Evolutionary conservation across 768 basidiomycete species (phyloP).

Genomic region (Suillus americanus): DNA sequence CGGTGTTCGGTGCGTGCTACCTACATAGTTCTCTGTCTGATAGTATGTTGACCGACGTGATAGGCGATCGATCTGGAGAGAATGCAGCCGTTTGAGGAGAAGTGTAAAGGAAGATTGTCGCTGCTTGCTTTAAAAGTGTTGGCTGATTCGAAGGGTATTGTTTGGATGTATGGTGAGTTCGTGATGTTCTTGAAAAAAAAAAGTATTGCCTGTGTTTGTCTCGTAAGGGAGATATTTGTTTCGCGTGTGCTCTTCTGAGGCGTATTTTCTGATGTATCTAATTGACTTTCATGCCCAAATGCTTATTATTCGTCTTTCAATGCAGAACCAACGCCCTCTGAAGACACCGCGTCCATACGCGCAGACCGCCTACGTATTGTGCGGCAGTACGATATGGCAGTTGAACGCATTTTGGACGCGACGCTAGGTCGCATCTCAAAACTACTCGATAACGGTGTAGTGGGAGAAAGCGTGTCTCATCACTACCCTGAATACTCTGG

Average conservation of each 20-base stretch:
- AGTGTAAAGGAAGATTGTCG: not conserved
- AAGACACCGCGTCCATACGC: conserved; percentile 21
- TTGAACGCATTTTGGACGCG: conserved; percentile 17
- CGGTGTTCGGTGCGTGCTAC: not conserved
- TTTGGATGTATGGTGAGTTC: conserved; percentile 22
- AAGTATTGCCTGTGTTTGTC: not conserved
- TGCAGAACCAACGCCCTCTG: conserved; percentile 29
- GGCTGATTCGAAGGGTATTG: not conserved
- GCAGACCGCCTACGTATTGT: conserved; percentile 23
- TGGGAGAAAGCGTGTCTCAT: conserved; percentile 1
- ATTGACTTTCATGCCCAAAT: conserved; percentile 7
- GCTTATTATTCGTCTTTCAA: not conserved
- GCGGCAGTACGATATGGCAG: conserved; percentile 19
- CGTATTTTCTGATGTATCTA: conserved; percentile 23
- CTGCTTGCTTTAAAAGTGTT: not conserved
- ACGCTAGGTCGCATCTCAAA: conserved; percentile 22
- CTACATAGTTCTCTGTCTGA: not conserved
- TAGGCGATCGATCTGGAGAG: not conserved
- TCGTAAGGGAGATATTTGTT: not conserved
- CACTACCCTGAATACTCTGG: not conserved
- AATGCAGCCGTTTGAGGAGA: not conserved
- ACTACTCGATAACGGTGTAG: not conserved
- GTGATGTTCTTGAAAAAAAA: too few species aligned
- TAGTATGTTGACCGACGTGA: not conserved
- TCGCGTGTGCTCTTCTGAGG: conserved; percentile 5